Evolutionary conservation across 2,329 filamentous ascomycete species (phyloP), one percentile per base, ranked within the genome.

Genomic region (Diaporthe batatas): DNA sequence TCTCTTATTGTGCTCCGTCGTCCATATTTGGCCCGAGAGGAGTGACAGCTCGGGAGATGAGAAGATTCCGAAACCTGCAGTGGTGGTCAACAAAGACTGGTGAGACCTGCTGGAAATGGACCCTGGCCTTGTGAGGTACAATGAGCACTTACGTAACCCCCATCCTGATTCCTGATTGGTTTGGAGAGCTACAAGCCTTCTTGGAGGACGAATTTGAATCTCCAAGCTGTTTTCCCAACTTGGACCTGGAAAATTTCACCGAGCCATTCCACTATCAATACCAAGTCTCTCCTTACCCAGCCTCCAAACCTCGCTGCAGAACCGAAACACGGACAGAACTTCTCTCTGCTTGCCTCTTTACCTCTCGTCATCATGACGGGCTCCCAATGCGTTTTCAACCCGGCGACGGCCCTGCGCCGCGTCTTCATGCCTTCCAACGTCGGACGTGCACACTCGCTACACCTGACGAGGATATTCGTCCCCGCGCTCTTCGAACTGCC

Each of bases 361-460:
- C 12, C 10, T 14, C 3, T 23, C 32, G 8, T 29, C 71, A 81
- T n/a, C 29, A 87, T 87, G 85, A 82, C 76, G 72, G 74, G 78
- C 69, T 73, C 81, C 32, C 73, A 76, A 70, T 86, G 84, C 74
- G 75, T 86, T 54, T 84, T 83, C 78, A 84, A 82, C 75, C 82
- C 85, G 68, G 82, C 83, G n/a, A 76, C 81, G 47, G 85, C 86
- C 74, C 83, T 89, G 6, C 82, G 84, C 58, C 81, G 83, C 69
- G 84, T 87, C 62, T 87, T 89, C 75, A 75, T 88, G 76, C 80
- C 80, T 59, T 81, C 81, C 68, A 76, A 78, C 75, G 78, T 81
- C 70, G 72, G 70, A 21, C 32, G 32, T 23, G 51, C 73, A 29
- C 55, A 64, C 44, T 71, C 67, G 23, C 71, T 74, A 16, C 73